Evolutionary conservation across 345 rosid genomes (phyloP).

Genomic region (Anastatica hierochuntica): DNA sequence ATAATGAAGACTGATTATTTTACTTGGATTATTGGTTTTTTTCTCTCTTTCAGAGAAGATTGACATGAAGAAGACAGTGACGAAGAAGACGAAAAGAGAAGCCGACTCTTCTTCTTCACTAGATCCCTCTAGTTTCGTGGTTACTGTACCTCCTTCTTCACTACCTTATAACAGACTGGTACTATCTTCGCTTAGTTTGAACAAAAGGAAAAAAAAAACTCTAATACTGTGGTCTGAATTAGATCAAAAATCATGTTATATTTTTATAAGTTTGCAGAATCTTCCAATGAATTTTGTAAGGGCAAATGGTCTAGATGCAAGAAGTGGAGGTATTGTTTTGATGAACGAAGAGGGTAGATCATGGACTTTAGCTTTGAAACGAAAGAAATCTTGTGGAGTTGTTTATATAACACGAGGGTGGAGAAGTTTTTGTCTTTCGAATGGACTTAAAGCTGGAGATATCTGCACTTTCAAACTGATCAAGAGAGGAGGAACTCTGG

Average conservation of each 20-base stretch:
- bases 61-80: background rate
- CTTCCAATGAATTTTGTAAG: constrained; percentile 1
- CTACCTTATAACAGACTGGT: constrained; percentile 7
- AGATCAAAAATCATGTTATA: background rate
- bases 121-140: constrained; percentile 2
- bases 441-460: background rate
- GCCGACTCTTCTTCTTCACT: too few species aligned
- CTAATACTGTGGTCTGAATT: background rate
- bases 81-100: background rate
- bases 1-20: too few species aligned
- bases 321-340: background rate
- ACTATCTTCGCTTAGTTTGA: too few species aligned
- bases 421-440: constrained; percentile 4
- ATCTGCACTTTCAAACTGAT: background rate
- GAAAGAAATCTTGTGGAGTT: background rate
- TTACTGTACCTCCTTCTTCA: background rate
- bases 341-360: constrained; percentile 1
- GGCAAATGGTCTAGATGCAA: background rate
- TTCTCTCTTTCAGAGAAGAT: background rate
- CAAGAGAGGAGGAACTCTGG: background rate
- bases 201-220: background rate
- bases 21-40: background rate
- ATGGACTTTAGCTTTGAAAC: background rate
- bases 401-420: background rate
- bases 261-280: background rate